Base-by-base conservation (phyloP, 805 yeast genomes). In the Pichia sporocuriosa region DNA sequence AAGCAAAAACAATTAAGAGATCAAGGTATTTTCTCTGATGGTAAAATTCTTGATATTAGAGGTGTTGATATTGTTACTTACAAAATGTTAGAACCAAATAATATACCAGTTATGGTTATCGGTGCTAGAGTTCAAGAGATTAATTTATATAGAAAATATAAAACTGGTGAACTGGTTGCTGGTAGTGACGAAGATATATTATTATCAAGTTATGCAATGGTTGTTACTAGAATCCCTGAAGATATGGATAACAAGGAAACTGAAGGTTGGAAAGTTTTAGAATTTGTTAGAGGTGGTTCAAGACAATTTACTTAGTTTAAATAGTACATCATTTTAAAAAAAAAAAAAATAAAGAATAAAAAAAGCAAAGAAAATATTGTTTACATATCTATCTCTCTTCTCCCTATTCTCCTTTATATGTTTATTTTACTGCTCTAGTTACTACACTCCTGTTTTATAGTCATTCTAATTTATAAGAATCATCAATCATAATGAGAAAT, bases 71-170 rank as follows among this genome's bases (percentile, higher is more conserved):
- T 93, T 51, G 82, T 86, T 44, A 82, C 88, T 47, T 87, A 95
- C 48, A 88, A 86, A 68, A 68, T 81, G 54, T 73, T 93, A 46
- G 90, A 86, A 56, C 97, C 97, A 28, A 83, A 87, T 52, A 90
- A 90, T 59, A 72, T 79, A 27, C 99, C 99, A 12, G 97, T 90
- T 16, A 67, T 87, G 50, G 96, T 93, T 40, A 85, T 88, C 47
- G 84, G 95, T 37, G 88, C 97, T 59, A 79, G 98, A 62, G 97
- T 96, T 8, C 98, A 93, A 68, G 99, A 93, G 60, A 79, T 94
- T 46, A 90, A 85, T 58, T 68, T 87, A 48, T 93, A 79, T 71
- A 82, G 88, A 69, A 86, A 84, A 61, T 77, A 80, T 48, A 89
- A 89, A 69, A 84, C 96, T 25, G 95, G 95, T 39, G 95, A 90